These are phyloP conservation scores for Castanea sativa DNA, from an alignment of 306 rosid species.

Conservation along the genomic window DNA sequence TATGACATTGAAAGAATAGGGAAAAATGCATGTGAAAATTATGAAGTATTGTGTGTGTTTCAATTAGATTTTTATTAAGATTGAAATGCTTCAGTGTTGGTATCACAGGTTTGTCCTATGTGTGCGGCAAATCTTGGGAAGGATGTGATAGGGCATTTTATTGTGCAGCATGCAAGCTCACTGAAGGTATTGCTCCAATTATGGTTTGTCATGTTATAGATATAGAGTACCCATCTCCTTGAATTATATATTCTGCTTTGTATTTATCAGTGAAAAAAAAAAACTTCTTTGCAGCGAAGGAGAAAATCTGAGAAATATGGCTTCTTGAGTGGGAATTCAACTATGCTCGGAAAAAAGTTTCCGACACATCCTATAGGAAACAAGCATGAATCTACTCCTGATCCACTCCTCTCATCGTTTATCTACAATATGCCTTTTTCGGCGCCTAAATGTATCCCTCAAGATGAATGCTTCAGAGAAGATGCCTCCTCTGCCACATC, in stretches of 20 bases:
- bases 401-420: conserved; percentile 79
- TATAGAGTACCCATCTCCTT: not conserved
- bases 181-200: conserved; percentile 56
- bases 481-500: conserved; percentile 28
- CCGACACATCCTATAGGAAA: conserved; percentile 36
- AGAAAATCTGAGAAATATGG: conserved; percentile 58
- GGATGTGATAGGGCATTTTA: conserved; percentile 66
- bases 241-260: conserved; percentile 2
- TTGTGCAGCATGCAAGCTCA: conserved; percentile 55
- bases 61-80: conserved; percentile 14
- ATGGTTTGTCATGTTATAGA: conserved; percentile 13
- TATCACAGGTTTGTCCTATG: conserved; percentile 83
- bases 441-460: conserved; percentile 23
- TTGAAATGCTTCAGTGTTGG: conserved; percentile 23
- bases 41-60: not conserved
- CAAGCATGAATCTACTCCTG: conserved; percentile 51
- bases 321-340: conserved; percentile 50
- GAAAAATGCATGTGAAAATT: conserved; percentile 8
- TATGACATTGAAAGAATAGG: conserved; percentile 4
- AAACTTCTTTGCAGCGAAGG: conserved; percentile 52
- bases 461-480: conserved; percentile 31
- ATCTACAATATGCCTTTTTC: conserved; percentile 42
- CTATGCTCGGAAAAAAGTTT: conserved; percentile 51
- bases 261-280: conserved; percentile 13
- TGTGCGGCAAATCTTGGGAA: conserved; percentile 81